Base-by-base conservation (phyloP, 2,329 filamentous ascomycete genomes). In the Acrocalymma vagum region DNA sequence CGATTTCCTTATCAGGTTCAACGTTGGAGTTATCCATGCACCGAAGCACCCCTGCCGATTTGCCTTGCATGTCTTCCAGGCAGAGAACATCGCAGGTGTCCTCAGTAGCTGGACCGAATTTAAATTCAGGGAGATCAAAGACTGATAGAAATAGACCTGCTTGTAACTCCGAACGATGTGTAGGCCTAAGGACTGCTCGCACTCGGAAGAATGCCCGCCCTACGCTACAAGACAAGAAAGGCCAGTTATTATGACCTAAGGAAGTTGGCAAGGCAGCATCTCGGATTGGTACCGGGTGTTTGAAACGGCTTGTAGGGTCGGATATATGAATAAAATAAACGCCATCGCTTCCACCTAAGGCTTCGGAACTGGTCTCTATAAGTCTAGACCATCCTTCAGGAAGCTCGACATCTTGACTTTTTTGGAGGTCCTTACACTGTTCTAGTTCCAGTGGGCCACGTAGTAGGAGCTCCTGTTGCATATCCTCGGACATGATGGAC, bases 401-500 rank as follows among this genome's bases (percentile, higher is more conserved):
- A 40, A 33, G 37, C 29, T 11, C 28, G 24, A 9, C 37, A 32
- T 40, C 29, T 40, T 40, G 5, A 6, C n/a, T 27, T 21, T 13
- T 33, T 13, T 23, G 22, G 22, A 40, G 17, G 37, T 33, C 24
- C 22, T 40, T 27, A 13, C 33, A 24, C 20, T 31, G 3, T 13
- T 29, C 18, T 15, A 34, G 22, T 8, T 13, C 15, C 27, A 9
- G 21, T 21, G 32, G 39, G 6, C 16, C 32, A 27, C 26, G 13
- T 23, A 42, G n/a, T 17, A n/a, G 15, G 15, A 6, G 14, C 15
- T 27, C 22, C 9, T 27, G 22, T 27, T 37, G 39, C 32, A 42
- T 37, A 20, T 42, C 39, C n/a, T 42, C 32, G 5, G 39, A 42
- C 15, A 42, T 2, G 3, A 32, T 24, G 22, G 32, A 42, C 40